Percentiles rank a stretch among this genome's conserved stretches.
These are phyloP conservation scores for Oidium heveae DNA, from an alignment of 2,329 filamentous ascomycete genomes.

Conservation along the genomic window DNA sequence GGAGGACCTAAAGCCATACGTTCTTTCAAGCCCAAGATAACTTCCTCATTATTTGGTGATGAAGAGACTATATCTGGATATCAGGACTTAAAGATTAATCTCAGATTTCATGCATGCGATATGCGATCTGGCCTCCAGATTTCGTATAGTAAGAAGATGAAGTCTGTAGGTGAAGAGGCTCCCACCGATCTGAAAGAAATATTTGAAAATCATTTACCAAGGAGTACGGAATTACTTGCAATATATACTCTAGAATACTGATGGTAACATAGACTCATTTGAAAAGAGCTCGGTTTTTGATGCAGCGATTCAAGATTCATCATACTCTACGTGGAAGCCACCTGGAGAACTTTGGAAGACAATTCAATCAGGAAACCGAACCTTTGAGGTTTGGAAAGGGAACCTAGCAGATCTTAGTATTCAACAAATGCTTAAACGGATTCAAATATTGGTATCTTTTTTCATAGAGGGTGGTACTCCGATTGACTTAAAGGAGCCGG, in stretches of 20 bases:
- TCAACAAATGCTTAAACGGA: constrained; percentile 46
- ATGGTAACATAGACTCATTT: constrained; percentile 33
- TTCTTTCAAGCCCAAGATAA: constrained; percentile 64
- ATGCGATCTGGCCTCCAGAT: constrained; percentile 55
- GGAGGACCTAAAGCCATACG: constrained; percentile 29
- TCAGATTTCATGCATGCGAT: constrained; percentile 43
- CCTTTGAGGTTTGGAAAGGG: constrained; percentile 68
- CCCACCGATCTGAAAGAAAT: constrained; percentile 40
- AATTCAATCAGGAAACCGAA: constrained; percentile 33
- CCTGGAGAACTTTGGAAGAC: constrained; percentile 47
- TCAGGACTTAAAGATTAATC: constrained; percentile 48
- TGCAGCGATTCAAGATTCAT: constrained; percentile 21
- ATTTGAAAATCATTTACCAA: constrained; percentile 34
- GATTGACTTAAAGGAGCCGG: constrained; percentile 42
- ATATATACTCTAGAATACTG: background rate
- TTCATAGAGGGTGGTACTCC: constrained; percentile 84
- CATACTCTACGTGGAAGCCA: constrained; percentile 31
- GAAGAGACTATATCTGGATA: constrained; percentile 82
- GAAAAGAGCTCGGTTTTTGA: constrained; percentile 36
- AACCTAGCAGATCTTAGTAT: constrained; percentile 45
- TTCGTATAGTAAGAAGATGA: constrained; percentile 46
- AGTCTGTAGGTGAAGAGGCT: constrained; percentile 37
- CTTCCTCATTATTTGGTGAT: constrained; percentile 83
- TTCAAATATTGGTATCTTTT: constrained; percentile 62
- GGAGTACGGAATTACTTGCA: constrained; percentile 21